Evolutionary conservation across 148 eudicot genomes (phyloP).

Genomic region (Rheum nobile): DNA sequence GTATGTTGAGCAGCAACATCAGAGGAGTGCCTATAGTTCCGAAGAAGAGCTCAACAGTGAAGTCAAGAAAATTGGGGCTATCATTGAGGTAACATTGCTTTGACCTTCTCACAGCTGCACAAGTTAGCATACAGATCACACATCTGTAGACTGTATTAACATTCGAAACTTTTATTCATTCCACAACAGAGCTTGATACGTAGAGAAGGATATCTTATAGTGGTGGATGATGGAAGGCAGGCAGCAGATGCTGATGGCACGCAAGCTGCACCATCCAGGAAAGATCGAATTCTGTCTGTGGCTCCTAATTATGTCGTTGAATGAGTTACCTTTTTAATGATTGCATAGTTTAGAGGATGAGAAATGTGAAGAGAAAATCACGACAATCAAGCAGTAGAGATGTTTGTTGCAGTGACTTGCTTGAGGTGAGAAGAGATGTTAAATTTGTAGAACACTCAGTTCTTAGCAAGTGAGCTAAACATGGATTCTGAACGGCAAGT

Average conservation of each 20-base stretch:
- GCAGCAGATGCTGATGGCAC: conserved; percentile 27
- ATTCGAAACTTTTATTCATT: neutral
- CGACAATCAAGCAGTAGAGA: neutral
- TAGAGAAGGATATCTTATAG: conserved; percentile 83
- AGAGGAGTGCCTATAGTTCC: conserved; percentile 58
- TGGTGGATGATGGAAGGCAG: conserved; percentile 71
- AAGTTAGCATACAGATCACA: neutral
- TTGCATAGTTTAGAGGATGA: neutral
- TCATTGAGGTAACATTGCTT: conserved; percentile 65
- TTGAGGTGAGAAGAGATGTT: neutral
- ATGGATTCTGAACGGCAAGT: neutral
- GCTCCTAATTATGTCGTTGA: conserved; percentile 84
- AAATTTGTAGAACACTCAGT: neutral
- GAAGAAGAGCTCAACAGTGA: conserved; percentile 61
- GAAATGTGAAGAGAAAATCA: neutral
- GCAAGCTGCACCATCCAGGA: conserved; percentile 43
- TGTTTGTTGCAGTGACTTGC: neutral
- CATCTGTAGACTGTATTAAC: neutral
- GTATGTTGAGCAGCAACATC: conserved; percentile 73
- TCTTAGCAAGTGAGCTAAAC: neutral
- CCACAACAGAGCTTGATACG: conserved; percentile 63
- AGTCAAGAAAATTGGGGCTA: conserved; percentile 59
- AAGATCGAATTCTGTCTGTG: conserved; percentile 77
- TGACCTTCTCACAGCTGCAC: neutral
- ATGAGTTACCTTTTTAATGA: conserved; percentile 16